phyloP scores from a whole-genome alignment of 208 protist species.

The Leptomonas seymouri region DNA sequence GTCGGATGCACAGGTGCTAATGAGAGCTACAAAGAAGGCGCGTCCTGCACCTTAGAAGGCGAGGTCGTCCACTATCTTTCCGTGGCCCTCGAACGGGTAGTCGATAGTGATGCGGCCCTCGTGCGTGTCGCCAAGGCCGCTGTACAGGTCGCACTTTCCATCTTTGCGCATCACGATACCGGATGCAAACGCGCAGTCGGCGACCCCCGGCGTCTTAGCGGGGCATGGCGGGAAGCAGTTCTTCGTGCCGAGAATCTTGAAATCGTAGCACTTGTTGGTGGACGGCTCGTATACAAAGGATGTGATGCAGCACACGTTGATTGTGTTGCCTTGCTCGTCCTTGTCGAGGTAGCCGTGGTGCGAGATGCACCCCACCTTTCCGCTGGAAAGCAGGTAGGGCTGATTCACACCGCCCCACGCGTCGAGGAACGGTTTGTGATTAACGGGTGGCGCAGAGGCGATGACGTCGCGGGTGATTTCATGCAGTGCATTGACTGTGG shows the following conservation, averaged over 20 bases:
- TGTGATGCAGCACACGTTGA: constrained; percentile 61
- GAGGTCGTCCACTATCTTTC: constrained; percentile 45
- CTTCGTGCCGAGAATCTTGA: constrained; percentile 50
- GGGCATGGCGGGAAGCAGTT: constrained; percentile 56
- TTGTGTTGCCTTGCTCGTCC: constrained; percentile 33
- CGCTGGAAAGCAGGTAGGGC: constrained; percentile 54
- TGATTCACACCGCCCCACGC: constrained; percentile 69
- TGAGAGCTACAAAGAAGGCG: too few relatives aligned
- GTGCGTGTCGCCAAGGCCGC: constrained; percentile 58
- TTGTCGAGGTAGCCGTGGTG: constrained; percentile 65
- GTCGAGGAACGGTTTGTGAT: constrained; percentile 56
- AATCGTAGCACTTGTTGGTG: constrained; percentile 35
- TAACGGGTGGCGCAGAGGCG: constrained; percentile 48
- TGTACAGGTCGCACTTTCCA: constrained; percentile 70
- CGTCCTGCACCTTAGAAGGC: constrained; percentile 14
- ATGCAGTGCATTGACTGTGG: constrained; percentile 36
- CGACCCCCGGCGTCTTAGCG: constrained; percentile 42
- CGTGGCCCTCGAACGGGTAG: constrained; percentile 70
- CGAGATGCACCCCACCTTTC: constrained; percentile 61
- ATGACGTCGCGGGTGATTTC: constrained; percentile 40
- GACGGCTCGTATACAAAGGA: constrained; percentile 62
- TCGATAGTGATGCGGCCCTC: constrained; percentile 71
- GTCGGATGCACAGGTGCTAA: too few relatives aligned
- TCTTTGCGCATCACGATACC: constrained; percentile 70
- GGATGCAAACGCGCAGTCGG: constrained; percentile 65